Evolutionary conservation across 1,284 basidiomycete species (phyloP), one percentile per base, ranked within the genome.

Genomic region (Puccinia coronata): DNA sequence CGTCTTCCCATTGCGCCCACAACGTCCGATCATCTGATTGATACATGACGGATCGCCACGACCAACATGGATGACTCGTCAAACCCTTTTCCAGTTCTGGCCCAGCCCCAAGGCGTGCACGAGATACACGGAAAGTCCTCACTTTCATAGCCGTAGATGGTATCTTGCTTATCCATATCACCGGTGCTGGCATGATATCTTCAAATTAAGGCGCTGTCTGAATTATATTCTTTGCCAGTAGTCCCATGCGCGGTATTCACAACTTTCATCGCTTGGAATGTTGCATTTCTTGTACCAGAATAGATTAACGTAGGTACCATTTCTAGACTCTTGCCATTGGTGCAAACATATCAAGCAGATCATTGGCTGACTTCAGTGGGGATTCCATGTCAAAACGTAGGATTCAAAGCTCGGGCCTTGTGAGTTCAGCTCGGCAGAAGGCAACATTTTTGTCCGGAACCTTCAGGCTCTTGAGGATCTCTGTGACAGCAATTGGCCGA

Each of bases 131-230:
- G 69, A n/a, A 71, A 43, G 18, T 51, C 28, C 5, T 20, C 69
- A 23, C 39, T 16, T 31, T 16, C 69, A 49, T 12, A 49, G 11
- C 25, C 69, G 16, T n/a, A 3, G 18, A 53, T 34, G 18, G 11
- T 18, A 47, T 28, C 36, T 2, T 49, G 23, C 47, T 51, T 51
- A 9, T 71, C 69, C 47, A 28, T 70, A 5, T 36, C 39, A 6
- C 67, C 67, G 43, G 47, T 70, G 20, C 25, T n/a, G 47, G 67
- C 23, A 41, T 70, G 67, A n/a, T 70, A 70, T 8, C 16, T 39
- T 8, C 41, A 39, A 18, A 70, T 47, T 12, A 41, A 41, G 18
- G 14, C 43, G 28, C 41, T 70, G 9, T 31, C 55, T 11, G 55
- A 16, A 16, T 47, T 47, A 8, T 47, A 8, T 51, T 51, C 49